Evolutionary conservation across 768 basidiomycete genomes (phyloP), one percentile per base, ranked within the genome.

Genomic region (Flagelloscypha sp.): DNA sequence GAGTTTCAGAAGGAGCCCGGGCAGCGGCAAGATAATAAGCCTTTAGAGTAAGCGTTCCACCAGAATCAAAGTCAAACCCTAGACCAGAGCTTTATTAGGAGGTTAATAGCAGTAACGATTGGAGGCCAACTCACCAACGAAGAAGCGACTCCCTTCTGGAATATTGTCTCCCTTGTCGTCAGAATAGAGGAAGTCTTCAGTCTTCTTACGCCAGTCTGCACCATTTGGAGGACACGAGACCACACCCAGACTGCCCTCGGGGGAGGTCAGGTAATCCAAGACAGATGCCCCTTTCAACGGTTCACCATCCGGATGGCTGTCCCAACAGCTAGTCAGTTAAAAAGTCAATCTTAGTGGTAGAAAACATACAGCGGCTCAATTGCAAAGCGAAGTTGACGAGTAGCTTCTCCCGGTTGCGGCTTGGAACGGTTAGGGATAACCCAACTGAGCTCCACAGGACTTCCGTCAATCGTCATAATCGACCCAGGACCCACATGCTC

Each of bases 361-460:
- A 17, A 17, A 7, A 45, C 47, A 36, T 31, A 57, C 57, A 54
- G 55, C n/a, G 57, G 57, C 34, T 58, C 57, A 23, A 58, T 54
- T 7, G 55, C 55, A 33, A 58, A 58, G 18, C 57, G 46, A 18
- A 58, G 43, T 42, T 58, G 54, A 21, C 57, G 48, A 21, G 22
- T 39, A 29, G 39, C 22, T 7, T 35, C 35, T 11, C 44, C 42
- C 11, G 42, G 40, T 21, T 35, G 27, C 24, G 48, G 28, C 32
- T 44, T 50, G 16, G 27, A 37, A 17, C 38, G 37, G 17, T 42
- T 45, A 19, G 57, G 57, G 25, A 55, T 47, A 1, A 57, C 49
- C 57, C 57, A 58, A 30, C 57, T 58, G 16, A 58, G 35, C 42
- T 58, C 57, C 9, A 54, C 53, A 4, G 57, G 57, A 37, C 55